phyloP scores from a whole-genome alignment of 2,329 filamentous ascomycete genomes.

The Aspergillus glaucus region DNA sequence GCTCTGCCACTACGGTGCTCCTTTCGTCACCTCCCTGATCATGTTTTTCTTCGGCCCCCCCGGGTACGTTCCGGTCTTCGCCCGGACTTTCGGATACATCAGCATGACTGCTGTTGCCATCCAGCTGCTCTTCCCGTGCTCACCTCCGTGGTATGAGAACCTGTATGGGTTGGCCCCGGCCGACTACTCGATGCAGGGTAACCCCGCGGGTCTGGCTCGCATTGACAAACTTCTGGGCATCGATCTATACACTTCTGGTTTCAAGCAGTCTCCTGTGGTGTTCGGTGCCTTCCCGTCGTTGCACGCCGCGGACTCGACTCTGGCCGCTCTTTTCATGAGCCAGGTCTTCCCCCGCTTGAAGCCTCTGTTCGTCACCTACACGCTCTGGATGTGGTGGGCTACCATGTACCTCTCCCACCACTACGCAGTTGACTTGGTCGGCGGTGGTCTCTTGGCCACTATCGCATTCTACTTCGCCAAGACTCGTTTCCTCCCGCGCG shows the following conservation, averaged over 20 bases:
- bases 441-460: slow-evolving; percentile 70
- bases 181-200: slow-evolving; percentile 84
- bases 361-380: slow-evolving; percentile 74
- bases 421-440: slow-evolving; percentile 89
- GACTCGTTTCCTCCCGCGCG: slow-evolving; percentile 70
- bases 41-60: slow-evolving; percentile 88
- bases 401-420: slow-evolving; percentile 98
- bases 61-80: slow-evolving; percentile 76
- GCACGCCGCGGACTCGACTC: slow-evolving; percentile 80
- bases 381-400: slow-evolving; percentile 94
- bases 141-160: slow-evolving; percentile 95
- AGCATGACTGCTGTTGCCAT: slow-evolving; percentile 81
- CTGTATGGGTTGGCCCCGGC: slow-evolving; percentile 83
- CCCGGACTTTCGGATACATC: slow-evolving; percentile 85
- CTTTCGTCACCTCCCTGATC: slow-evolving; percentile 67
- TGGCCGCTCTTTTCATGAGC: slow-evolving; percentile 88
- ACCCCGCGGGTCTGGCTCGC: slow-evolving; percentile 79
- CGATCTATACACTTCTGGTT: slow-evolving; percentile 87
- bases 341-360: slow-evolving; percentile 81
- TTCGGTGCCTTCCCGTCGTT: slow-evolving; percentile 94
- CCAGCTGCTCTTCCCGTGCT: slow-evolving; percentile 86
- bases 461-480: slow-evolving; percentile 77
- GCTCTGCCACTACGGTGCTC: slow-evolving; percentile 80
- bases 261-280: slow-evolving; percentile 82
- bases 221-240: slow-evolving; percentile 86